phyloP scores from a whole-genome alignment of 148 eudicot species.

The Chenopodium suecicum region DNA sequence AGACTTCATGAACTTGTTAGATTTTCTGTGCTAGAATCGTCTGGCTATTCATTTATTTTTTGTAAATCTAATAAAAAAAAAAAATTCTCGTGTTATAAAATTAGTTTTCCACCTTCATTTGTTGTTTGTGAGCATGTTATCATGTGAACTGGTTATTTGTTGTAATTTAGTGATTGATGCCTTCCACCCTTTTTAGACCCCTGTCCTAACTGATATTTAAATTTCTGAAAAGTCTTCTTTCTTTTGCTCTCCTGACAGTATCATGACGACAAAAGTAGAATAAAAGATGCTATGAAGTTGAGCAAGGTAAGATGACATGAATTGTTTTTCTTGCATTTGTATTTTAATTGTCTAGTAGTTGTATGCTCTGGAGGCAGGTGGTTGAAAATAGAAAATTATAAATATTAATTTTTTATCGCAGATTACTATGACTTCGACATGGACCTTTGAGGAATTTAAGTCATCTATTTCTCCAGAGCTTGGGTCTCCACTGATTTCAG shows the following conservation, averaged over 20 bases:
- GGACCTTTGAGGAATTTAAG: constrained; percentile 73
- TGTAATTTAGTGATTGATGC: background rate
- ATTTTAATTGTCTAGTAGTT: background rate
- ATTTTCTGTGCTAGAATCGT: background rate
- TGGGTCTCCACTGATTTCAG: constrained; percentile 55
- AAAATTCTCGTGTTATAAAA: background rate
- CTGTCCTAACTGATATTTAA: background rate
- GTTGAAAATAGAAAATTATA: background rate
- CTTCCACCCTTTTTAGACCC: background rate
- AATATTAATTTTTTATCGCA: constrained; percentile 25
- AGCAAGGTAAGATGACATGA: constrained; percentile 53
- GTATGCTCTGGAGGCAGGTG: background rate
- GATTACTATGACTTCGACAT: constrained; percentile 63
- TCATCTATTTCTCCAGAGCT: constrained; percentile 46
- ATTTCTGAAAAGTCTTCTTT: constrained; percentile 6
- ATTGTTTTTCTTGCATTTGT: background rate
- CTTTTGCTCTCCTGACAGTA: constrained; percentile 51
- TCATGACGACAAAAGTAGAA: constrained; percentile 73
- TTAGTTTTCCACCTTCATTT: background rate
- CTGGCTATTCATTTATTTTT: background rate
- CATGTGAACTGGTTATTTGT: background rate
- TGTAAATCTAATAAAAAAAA: no score
- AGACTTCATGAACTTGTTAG: background rate
- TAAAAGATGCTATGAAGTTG: constrained; percentile 72
- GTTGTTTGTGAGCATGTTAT: background rate